Evolutionary conservation across 2,329 filamentous ascomycete species (phyloP).

Genomic region (Colletotrichum noveboracense): DNA sequence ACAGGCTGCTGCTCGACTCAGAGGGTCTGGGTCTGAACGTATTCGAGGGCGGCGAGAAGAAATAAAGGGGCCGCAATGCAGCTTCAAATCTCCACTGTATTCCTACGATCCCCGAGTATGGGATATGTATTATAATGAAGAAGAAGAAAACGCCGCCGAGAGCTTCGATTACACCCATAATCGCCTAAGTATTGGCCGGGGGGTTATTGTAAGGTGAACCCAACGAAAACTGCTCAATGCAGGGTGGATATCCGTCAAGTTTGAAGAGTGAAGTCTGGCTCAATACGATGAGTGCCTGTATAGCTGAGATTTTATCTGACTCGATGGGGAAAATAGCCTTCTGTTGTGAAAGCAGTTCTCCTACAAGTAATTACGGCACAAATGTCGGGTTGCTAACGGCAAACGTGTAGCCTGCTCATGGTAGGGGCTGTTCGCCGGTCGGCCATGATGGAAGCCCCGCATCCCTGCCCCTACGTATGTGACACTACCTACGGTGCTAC

Average conservation of each 20-base stretch:
- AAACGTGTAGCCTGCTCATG: not conserved
- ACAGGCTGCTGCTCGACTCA: slow-evolving; percentile 92
- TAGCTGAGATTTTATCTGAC: not conserved
- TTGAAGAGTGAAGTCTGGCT: not conserved
- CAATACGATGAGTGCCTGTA: not conserved
- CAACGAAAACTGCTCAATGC: not conserved
- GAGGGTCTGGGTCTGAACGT: slow-evolving; percentile 93
- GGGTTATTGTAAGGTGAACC: not conserved
- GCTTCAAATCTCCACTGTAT: slow-evolving; percentile 54
- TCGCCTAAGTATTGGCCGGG: not conserved
- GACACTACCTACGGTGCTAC: not conserved
- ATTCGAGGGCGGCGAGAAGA: slow-evolving; percentile 57
- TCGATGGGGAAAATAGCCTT: not conserved
- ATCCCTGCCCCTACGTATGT: not conserved
- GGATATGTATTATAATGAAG: slow-evolving; percentile 20
- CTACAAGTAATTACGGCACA: not conserved
- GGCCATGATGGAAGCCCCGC: not conserved
- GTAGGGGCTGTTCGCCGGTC: not conserved
- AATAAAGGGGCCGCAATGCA: slow-evolving; percentile 35
- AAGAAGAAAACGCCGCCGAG: slow-evolving; percentile 1
- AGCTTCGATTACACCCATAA: not conserved
- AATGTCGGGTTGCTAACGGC: not conserved
- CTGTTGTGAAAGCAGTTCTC: not conserved
- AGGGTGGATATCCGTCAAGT: not conserved
- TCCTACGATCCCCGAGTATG: slow-evolving; percentile 1